These are phyloP conservation scores for Aurantiochytrium sp. DNA, from an alignment of 108 stramenopile species.

Conservation along the genomic window DNA sequence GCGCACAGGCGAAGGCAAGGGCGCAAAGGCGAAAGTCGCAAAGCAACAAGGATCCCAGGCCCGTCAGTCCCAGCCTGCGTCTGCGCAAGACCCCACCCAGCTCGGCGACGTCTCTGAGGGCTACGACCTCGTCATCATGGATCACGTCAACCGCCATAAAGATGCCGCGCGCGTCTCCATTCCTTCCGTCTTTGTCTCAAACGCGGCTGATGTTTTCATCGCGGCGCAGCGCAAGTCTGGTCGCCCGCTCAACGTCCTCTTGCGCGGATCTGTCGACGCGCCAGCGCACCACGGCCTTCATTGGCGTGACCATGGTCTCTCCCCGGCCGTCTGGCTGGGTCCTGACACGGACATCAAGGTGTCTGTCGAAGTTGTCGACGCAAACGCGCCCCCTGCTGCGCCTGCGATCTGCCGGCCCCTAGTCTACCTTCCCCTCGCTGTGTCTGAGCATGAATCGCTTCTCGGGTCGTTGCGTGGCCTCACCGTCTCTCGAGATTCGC, in stretches of 20 bases:
- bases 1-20: neutral
- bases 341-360: neutral
- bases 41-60: neutral
- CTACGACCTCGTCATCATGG: constrained; percentile 1
- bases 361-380: neutral
- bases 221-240: neutral
- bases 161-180: neutral
- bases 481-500: neutral
- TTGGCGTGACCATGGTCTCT: neutral
- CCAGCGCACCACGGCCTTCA: neutral
- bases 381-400: neutral
- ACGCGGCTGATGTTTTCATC: neutral
- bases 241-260: neutral
- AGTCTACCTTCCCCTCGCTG: neutral
- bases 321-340: neutral
- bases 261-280: neutral
- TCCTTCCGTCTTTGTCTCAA: constrained; percentile 5
- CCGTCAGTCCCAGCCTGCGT: too few species aligned
- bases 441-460: neutral
- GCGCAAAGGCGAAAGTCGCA: neutral
- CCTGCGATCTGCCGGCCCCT: neutral
- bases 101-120: neutral
- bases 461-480: neutral
- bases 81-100: neutral
- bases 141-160: neutral